phyloP scores from a whole-genome alignment of 2,329 filamentous ascomycete genomes.

The Xylaria hypoxylon region DNA sequence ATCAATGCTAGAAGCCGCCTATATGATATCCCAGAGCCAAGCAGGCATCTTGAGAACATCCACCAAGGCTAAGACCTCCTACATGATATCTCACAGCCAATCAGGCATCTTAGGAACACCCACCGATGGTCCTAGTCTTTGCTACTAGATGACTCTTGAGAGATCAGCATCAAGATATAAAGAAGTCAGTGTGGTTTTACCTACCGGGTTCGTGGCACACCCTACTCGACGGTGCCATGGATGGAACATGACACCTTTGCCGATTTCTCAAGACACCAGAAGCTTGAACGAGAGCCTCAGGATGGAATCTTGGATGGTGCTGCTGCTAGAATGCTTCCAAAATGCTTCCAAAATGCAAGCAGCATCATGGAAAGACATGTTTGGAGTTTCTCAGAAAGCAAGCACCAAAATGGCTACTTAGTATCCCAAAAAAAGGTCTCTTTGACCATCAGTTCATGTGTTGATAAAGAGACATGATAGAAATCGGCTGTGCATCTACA shows the following conservation, averaged over 20 bases:
- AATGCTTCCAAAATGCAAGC: background rate
- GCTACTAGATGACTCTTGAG: background rate
- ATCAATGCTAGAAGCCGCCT: no score
- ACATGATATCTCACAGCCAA: no score
- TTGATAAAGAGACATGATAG: constrained; percentile 5
- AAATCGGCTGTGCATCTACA: background rate
- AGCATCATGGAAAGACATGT: background rate
- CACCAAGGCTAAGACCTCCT: no score
- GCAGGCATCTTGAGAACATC: no score
- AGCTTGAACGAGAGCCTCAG: background rate
- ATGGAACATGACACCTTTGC: background rate
- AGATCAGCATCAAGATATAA: background rate
- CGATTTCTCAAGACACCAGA: no score
- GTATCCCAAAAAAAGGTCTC: background rate
- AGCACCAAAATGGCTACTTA: background rate
- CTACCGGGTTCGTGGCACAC: background rate
- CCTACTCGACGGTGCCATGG: background rate
- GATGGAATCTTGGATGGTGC: background rate
- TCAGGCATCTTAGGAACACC: no score
- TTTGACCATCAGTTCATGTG: background rate
- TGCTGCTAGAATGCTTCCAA: background rate
- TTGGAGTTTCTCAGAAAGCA: background rate
- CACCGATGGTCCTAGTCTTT: no score
- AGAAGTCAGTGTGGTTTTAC: background rate
- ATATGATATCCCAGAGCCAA: no score